These are phyloP conservation scores for Albatrellus sp. DNA, from an alignment of 1,284 basidiomycete species.

Conservation along the genomic window DNA sequence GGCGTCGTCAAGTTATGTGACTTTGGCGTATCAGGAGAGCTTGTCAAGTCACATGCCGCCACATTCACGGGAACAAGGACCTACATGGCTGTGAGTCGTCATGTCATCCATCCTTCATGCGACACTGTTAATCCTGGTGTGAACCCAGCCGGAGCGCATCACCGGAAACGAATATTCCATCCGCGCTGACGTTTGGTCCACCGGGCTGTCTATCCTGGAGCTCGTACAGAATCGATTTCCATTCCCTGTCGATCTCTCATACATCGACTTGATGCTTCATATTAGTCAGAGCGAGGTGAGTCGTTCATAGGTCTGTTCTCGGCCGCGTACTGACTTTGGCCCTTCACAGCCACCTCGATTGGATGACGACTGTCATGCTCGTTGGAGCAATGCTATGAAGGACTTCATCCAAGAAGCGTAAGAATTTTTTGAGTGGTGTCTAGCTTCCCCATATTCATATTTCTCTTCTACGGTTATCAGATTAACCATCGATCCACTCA, in stretches of 20 bases:
- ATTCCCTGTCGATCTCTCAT: slow-evolving; percentile 83
- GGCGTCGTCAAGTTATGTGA: slow-evolving; percentile 90
- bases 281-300: slow-evolving; percentile 75
- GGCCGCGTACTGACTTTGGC: background rate
- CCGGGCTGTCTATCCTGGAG: slow-evolving; percentile 90
- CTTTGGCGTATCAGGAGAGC: slow-evolving; percentile 94
- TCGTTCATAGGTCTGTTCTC: slow-evolving; percentile 5
- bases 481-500: slow-evolving; percentile 20
- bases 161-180: slow-evolving; percentile 84
- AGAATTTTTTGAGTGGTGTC: slow-evolving; percentile 15
- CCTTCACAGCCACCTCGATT: slow-evolving; percentile 62
- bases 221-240: slow-evolving; percentile 92
- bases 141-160: slow-evolving; percentile 78
- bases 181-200: slow-evolving; percentile 94
- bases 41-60: slow-evolving; percentile 82
- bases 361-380: slow-evolving; percentile 56
- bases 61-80: slow-evolving; percentile 96
- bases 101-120: background rate
- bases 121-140: background rate
- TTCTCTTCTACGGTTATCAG: slow-evolving; percentile 9
- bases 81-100: slow-evolving; percentile 84
- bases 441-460: background rate
- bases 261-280: slow-evolving; percentile 89
- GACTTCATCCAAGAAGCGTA: slow-evolving; percentile 86
- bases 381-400: slow-evolving; percentile 82